Evolutionary conservation across 78 protist species (phyloP).

Genomic region (Bigelowiella natans): DNA sequence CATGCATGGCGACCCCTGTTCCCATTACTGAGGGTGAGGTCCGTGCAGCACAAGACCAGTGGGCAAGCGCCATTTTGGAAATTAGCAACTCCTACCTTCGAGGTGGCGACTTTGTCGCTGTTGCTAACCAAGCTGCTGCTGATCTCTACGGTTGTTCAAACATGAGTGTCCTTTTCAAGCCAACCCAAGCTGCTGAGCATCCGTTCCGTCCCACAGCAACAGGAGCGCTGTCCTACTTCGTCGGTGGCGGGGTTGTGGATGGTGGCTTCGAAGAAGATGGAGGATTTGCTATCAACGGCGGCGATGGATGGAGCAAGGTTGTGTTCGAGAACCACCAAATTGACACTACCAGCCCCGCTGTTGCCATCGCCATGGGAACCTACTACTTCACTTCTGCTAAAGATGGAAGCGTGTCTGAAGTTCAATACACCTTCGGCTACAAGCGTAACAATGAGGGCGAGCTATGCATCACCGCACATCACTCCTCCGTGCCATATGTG

Average conservation of each 20-base stretch:
- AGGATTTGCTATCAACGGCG: constrained; percentile 10
- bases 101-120: not conserved
- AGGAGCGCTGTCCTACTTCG: not conserved
- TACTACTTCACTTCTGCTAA: not conserved
- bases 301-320: not conserved
- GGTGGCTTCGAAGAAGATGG: not conserved
- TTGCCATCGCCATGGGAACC: no score
- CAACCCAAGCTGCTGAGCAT: not conserved
- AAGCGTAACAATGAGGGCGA: no score
- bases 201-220: not conserved
- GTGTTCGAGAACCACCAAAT: not conserved
- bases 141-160: not conserved
- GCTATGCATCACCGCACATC: not conserved
- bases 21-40: constrained; percentile 6
- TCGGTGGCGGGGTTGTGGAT: not conserved
- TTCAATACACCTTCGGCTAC: constrained; percentile 10
- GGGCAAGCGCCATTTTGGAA: not conserved
- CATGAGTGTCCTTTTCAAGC: no score
- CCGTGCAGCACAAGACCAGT: not conserved
- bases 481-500: not conserved
- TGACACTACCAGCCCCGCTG: no score
- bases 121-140: not conserved
- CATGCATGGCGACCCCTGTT: not conserved
- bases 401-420: not conserved
- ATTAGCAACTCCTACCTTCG: not conserved